phyloP scores from a whole-genome alignment of 164 flowering plant genomes.

The Annona squamosa region DNA sequence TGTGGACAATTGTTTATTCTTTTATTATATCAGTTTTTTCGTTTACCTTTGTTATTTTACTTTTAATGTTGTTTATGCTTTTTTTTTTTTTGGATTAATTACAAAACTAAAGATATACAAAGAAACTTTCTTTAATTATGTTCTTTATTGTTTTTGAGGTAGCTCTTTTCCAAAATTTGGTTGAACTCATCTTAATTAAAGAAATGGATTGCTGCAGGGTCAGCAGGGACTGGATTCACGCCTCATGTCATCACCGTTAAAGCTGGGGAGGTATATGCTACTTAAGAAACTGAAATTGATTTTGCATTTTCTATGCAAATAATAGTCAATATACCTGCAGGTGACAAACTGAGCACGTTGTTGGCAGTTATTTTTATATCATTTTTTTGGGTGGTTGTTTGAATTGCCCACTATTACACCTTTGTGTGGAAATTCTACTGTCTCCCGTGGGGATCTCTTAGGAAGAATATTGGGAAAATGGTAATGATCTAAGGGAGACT shows the following conservation, averaged over 20 bases:
- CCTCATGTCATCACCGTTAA: conserved; percentile 86
- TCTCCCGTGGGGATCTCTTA: too few species aligned
- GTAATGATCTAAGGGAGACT: too few species aligned
- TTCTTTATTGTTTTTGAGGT: not conserved
- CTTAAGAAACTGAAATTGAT: not conserved
- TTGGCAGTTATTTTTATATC: not conserved
- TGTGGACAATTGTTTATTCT: too few species aligned
- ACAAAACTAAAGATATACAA: too few species aligned
- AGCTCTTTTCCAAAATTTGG: not conserved
- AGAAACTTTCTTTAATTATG: not conserved
- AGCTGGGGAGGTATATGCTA: conserved; percentile 68
- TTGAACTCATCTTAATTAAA: not conserved
- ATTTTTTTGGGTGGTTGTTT: not conserved
- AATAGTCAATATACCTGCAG: too few species aligned
- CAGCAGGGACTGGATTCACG: conserved; percentile 64
- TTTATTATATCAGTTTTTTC: too few species aligned
- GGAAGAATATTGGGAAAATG: too few species aligned
- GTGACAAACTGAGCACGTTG: not conserved
- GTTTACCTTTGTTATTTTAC: too few species aligned
- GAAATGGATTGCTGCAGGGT: conserved; percentile 51
- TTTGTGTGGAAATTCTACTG: too few species aligned
- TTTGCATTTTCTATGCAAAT: too few species aligned
- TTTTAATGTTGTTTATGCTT: too few species aligned
- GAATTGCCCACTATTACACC: not conserved
- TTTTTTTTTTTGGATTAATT: too few species aligned